phyloP scores from a whole-genome alignment of 2,329 filamentous ascomycete species.

The Aspergillus brunneoviolaceus region DNA sequence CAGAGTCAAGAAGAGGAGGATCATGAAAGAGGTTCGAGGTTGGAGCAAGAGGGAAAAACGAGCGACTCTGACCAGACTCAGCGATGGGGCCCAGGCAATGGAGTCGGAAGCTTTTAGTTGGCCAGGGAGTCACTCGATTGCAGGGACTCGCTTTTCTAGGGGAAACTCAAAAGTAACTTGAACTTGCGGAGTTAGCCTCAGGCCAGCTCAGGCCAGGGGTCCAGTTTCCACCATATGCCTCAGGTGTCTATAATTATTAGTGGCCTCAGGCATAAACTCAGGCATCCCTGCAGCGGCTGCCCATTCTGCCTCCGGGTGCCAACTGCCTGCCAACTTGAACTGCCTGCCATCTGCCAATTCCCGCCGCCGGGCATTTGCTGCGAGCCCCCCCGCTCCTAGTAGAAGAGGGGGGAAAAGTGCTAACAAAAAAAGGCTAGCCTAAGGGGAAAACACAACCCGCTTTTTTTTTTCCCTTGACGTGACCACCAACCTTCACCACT shows the following conservation, averaged over 20 bases:
- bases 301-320: not conserved
- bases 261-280: slow-evolving; percentile 4
- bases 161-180: slow-evolving; percentile 17
- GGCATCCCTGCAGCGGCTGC: slow-evolving; percentile 1
- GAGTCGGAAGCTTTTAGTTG: slow-evolving; percentile 16
- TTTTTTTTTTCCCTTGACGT: not conserved
- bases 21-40: not conserved
- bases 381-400: not conserved
- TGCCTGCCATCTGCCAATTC: not conserved
- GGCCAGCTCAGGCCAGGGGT: too few relatives aligned
- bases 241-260: not conserved
- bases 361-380: not conserved
- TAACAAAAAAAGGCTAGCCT: slow-evolving; percentile 12
- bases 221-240: not conserved
- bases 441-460: not conserved
- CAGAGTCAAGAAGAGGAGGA: slow-evolving; percentile 2
- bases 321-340: not conserved
- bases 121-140: slow-evolving; percentile 10
- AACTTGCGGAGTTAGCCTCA: slow-evolving; percentile 1
- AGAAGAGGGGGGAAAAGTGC: not conserved
- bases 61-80: too few relatives aligned
- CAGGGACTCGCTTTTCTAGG: slow-evolving; percentile 9
- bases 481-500: not conserved
- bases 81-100: slow-evolving; percentile 9
- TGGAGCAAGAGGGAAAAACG: not conserved